phyloP scores from a whole-genome alignment of 345 rosid species.

The Eucalyptus paniculata region DNA sequence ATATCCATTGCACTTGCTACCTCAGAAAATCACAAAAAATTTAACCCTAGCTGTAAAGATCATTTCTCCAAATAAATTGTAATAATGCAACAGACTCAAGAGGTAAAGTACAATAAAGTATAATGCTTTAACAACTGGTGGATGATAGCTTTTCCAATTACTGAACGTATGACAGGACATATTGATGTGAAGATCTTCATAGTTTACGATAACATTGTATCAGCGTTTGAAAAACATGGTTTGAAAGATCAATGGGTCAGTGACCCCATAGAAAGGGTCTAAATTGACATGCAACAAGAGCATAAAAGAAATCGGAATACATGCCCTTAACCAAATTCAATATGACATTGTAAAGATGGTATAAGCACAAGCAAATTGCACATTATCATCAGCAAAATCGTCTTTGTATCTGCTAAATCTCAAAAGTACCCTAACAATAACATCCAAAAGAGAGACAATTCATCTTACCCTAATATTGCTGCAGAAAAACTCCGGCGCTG shows the following conservation, averaged over 20 bases:
- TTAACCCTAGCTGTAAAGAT: background rate
- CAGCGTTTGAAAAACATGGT: background rate
- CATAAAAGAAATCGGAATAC: background rate
- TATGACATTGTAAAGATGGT: background rate
- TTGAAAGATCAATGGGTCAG: background rate
- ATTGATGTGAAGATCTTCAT: background rate
- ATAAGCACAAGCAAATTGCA: background rate
- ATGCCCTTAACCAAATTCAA: background rate
- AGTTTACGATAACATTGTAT: background rate
- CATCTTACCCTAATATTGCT: slow-evolving; percentile 51
- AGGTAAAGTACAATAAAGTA: background rate
- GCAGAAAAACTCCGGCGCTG: slow-evolving; percentile 57
- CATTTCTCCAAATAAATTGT: background rate
- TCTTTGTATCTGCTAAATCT: background rate
- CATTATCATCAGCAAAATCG: background rate
- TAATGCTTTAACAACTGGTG: background rate
- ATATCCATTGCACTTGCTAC: background rate
- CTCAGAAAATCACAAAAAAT: background rate
- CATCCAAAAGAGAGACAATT: background rate
- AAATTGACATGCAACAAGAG: background rate
- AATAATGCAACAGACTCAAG: background rate
- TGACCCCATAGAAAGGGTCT: background rate
- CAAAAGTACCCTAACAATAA: background rate
- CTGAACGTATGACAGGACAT: background rate
- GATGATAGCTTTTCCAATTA: background rate